These are phyloP conservation scores for Sclerotinia borealis DNA, from an alignment of 2,329 filamentous ascomycete genomes.

Conservation along the genomic window DNA sequence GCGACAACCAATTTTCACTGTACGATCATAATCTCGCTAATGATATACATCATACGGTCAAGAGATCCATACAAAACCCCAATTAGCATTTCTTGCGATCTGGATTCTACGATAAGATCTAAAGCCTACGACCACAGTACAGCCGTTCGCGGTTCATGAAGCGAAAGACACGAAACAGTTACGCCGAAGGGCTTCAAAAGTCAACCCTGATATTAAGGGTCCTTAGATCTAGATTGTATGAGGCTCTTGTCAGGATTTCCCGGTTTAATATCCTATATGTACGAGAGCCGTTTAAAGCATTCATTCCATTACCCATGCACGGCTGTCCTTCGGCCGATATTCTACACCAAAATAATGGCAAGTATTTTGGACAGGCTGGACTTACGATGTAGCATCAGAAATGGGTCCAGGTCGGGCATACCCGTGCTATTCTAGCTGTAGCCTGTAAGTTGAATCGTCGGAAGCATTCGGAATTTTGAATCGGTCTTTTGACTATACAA, in stretches of 20 bases:
- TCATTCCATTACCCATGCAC: neutral
- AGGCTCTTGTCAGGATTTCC: conserved; percentile 9
- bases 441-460: neutral
- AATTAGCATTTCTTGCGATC: neutral
- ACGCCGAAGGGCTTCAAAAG: neutral
- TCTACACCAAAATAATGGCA: neutral
- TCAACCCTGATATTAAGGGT: conserved; percentile 5
- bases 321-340: neutral
- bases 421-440: neutral
- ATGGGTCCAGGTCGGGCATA: conserved; percentile 1
- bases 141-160: neutral
- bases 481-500: neutral
- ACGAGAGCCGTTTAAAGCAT: conserved; percentile 1
- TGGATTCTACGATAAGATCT: neutral
- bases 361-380: neutral
- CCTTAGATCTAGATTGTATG: conserved; percentile 11
- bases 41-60: neutral
- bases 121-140: neutral
- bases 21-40: neutral
- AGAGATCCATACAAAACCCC: neutral
- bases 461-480: conserved; percentile 4
- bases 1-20: neutral
- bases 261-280: neutral
- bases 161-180: neutral
- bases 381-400: neutral